phyloP scores from a whole-genome alignment of 2,329 filamentous ascomycete species.

The Boeremia lycopersici region DNA sequence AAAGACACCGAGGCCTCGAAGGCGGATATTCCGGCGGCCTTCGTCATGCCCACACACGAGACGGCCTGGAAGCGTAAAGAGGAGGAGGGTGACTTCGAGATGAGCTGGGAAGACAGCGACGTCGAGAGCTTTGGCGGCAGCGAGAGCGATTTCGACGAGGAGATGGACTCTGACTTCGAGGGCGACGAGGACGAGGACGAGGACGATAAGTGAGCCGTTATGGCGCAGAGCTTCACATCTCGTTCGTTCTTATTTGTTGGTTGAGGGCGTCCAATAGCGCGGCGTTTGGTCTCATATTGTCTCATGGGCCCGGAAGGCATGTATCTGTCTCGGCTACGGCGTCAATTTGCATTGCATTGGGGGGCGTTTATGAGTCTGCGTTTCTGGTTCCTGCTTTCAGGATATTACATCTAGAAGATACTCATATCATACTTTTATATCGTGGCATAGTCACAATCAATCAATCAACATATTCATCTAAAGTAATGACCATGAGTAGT shows the following conservation, averaged over 20 bases:
- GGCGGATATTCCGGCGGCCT: conserved; percentile 77
- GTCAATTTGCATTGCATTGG: conserved; percentile 28
- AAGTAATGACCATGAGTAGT: background rate
- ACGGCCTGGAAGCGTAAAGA: conserved; percentile 68
- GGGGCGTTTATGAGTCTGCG: conserved; percentile 12
- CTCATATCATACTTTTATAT: background rate
- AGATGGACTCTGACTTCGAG: conserved; percentile 64
- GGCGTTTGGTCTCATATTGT: conserved; percentile 27
- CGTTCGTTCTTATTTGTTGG: background rate
- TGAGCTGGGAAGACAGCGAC: conserved; percentile 54
- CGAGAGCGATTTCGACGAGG: conserved; percentile 60
- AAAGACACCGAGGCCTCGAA: conserved; percentile 76
- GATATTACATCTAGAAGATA: conserved; percentile 5
- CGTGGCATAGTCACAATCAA: background rate
- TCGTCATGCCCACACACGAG: conserved; percentile 78
- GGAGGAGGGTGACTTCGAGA: conserved; percentile 64
- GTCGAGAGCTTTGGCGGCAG: conserved; percentile 74
- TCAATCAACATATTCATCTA: background rate
- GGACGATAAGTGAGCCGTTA: conserved; percentile 25
- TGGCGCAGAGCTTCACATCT: background rate
- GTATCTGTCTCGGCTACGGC: background rate
- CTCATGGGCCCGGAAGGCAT: conserved; percentile 11
- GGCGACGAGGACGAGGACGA: conserved; percentile 49
- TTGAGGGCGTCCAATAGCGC: conserved; percentile 24
- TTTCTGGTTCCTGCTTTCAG: background rate